Base-by-base conservation (phyloP, 2,329 filamentous ascomycete species). In the Colletotrichum spaethianum region DNA sequence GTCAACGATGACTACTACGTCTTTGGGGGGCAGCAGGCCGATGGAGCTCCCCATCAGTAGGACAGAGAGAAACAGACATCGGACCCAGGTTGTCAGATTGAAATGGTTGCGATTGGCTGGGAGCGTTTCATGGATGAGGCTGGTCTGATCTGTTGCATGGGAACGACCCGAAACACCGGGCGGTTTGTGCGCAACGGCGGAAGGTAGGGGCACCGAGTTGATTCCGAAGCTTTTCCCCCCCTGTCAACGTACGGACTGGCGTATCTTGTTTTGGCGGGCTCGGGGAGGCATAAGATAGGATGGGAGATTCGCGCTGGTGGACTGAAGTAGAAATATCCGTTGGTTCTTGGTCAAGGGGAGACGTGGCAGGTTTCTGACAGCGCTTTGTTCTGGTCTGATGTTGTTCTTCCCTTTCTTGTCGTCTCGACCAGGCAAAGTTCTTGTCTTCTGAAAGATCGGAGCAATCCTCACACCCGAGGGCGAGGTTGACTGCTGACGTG, bases 221-320 rank as follows among this genome's bases (percentile, higher is more conserved):
- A 59, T 36, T 36, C 42, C 46, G 26, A 61, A 61, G 44, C 57
- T 42, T 52, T 59, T 65, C 20, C 20, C n/a, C 11, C 1, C 23
- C 2, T 63, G n/a, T 31, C n/a, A 23, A 16, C 14, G 31, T 28
- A 36, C n/a, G 11, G 28, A 9, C 44, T 62, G 59, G 38, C 42
- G 42, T 38, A 26, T 46, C 11, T 53, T 38, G 64, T 57, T 69
- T 63, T 42, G 42, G 50, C 12, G 64, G 36, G 64, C 59, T 68
- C 28, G n/a, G 36, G 3, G 42, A 57, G 20, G 33, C 23, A 23
- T 33, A 48, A 33, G 53, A 33, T 42, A 44, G 62, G 44, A 53
- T 28, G 62, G 57, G 53, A 59, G 46, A 50, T 56, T 71, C 57
- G 64, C 65, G 65, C 36, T 72, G 59, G 65, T 72, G 52, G 38